Evolutionary conservation across 1,284 basidiomycete species (phyloP).

Genomic region (Phellopilus nigrolimitatus): DNA sequence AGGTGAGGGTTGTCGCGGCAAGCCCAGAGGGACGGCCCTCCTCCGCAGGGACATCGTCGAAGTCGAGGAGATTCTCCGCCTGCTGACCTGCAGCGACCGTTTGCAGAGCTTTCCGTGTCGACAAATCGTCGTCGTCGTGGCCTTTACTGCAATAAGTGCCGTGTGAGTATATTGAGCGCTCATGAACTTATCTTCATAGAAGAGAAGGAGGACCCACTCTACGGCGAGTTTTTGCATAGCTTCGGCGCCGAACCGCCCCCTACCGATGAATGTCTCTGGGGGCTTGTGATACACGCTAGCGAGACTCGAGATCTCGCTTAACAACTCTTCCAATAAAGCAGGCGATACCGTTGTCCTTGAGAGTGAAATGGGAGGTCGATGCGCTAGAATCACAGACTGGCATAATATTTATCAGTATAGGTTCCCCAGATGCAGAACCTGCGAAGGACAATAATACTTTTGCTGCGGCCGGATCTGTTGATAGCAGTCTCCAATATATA

Average conservation of each 20-base stretch:
- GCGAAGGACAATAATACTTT: no score
- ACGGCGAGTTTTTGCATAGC: slow-evolving; percentile 65
- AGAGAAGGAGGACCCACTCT: slow-evolving; percentile 42
- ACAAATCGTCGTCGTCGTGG: slow-evolving; percentile 60
- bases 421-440: no score
- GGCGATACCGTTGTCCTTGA: slow-evolving; percentile 88
- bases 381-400: slow-evolving; percentile 86
- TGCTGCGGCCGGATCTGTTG: slow-evolving; percentile 89
- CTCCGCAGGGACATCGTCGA: slow-evolving; percentile 67
- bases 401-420: slow-evolving; percentile 11
- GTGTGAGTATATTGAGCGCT: slow-evolving; percentile 9
- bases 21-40: slow-evolving; percentile 66
- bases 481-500: slow-evolving; percentile 93
- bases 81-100: slow-evolving; percentile 88
- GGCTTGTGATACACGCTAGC: slow-evolving; percentile 97
- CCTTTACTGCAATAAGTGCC: slow-evolving; percentile 31
- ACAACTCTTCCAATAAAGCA: slow-evolving; percentile 88
- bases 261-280: slow-evolving; percentile 84
- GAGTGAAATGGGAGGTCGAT: slow-evolving; percentile 89
- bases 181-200: slow-evolving; percentile 3
- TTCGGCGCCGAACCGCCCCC: slow-evolving; percentile 81
- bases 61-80: slow-evolving; percentile 92
- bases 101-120: slow-evolving; percentile 80
- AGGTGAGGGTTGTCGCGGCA: slow-evolving; percentile 67
- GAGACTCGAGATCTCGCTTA: slow-evolving; percentile 82